Evolutionary conservation across 495 filamentous ascomycete genomes (phyloP).

Genomic region (Xylaria curta): DNA sequence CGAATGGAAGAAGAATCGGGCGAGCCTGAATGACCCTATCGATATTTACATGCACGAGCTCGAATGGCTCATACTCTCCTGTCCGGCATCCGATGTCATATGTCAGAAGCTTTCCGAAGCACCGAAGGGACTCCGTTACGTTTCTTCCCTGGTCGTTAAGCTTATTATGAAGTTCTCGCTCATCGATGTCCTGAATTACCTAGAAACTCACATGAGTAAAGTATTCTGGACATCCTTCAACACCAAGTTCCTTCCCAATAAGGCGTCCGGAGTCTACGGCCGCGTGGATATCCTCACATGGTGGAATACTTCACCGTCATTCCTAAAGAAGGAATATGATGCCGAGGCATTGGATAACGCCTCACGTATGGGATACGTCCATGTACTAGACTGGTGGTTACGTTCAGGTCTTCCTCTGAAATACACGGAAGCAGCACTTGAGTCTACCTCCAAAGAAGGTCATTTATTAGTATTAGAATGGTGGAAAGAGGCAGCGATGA

Average conservation of each 20-base stretch:
- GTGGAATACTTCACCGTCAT: conserved; percentile 76
- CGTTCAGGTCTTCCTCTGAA: conserved; percentile 77
- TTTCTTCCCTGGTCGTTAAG: conserved; percentile 82
- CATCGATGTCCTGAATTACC: conserved; percentile 75
- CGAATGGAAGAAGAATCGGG: conserved; percentile 66
- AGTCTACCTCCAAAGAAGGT: conserved; percentile 82
- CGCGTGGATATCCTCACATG: conserved; percentile 83
- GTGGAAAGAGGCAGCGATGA: conserved; percentile 74
- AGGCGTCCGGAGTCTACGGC: conserved; percentile 85
- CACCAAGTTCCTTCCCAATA: conserved; percentile 80
- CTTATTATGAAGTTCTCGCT: conserved; percentile 90
- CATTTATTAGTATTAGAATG: conserved; percentile 85
- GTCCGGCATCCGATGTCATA: conserved; percentile 67
- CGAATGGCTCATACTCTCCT: conserved; percentile 80
- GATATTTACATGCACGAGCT: conserved; percentile 66
- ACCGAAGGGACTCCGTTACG: conserved; percentile 69
- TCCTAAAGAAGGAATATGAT: conserved; percentile 75
- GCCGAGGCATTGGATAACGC: conserved; percentile 86
- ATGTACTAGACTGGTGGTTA: conserved; percentile 92
- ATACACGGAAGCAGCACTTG: conserved; percentile 84
- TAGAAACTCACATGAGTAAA: conserved; percentile 77
- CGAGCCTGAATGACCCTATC: conserved; percentile 50
- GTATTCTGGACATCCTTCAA: conserved; percentile 84
- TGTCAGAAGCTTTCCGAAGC: conserved; percentile 69
- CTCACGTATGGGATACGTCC: conserved; percentile 78